Conservation (phyloP, 2,329 filamentous ascomycete species). For the Fusarium annulatum region DNA sequence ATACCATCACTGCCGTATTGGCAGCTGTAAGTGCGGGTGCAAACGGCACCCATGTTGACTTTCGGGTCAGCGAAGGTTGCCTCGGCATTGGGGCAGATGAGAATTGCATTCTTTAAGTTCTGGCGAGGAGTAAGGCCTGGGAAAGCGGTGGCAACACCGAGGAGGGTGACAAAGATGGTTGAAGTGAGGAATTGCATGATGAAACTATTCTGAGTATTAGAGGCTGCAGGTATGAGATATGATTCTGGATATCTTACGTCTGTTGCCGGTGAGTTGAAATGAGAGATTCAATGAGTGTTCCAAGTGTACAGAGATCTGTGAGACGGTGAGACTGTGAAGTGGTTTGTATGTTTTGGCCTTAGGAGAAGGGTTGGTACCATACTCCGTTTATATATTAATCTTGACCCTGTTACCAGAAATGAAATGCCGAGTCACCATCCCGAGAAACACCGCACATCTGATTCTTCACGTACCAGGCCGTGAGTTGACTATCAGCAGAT, state of each 20-base stretch:
- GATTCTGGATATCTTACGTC: not conserved
- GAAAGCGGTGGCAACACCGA: not conserved
- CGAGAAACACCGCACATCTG: not conserved
- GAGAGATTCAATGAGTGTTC: not conserved
- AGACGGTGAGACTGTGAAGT: not conserved
- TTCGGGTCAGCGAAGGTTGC: not conserved
- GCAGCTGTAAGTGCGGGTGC: not conserved
- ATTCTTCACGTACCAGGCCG: not conserved
- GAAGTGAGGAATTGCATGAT: not conserved
- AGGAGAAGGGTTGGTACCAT: not conserved
- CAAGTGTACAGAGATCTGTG: rapidly evolving
- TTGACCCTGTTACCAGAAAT: rapidly evolving
- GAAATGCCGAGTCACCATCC: not conserved
- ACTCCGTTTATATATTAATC: not conserved
- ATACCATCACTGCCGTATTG: not conserved
- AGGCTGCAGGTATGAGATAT: rapidly evolving
- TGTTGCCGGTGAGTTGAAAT: too few species aligned
- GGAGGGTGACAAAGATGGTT: not conserved
- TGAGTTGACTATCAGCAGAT: not conserved
- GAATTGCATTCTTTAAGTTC: not conserved
- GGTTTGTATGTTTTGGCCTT: not conserved
- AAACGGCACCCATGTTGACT: not conserved
- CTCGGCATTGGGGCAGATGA: not conserved
- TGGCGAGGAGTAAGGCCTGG: not conserved
- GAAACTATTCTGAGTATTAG: not conserved